Evolutionary conservation across 768 basidiomycete genomes (phyloP).

Genomic region (Podaxis sp.): DNA sequence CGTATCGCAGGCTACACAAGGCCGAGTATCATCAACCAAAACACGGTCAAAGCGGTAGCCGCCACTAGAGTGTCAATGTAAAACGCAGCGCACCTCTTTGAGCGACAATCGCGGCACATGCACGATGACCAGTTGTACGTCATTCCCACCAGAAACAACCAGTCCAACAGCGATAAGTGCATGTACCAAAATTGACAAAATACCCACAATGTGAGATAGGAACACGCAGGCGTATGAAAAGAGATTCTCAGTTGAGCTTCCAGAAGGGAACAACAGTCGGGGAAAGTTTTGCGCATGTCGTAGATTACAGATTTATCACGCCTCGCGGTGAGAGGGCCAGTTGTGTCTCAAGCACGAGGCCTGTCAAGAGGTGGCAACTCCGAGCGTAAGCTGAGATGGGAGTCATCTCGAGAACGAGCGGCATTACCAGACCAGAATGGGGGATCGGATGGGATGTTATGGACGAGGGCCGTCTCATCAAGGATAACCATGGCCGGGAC

Average conservation of each 20-base stretch:
- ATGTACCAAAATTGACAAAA: neutral
- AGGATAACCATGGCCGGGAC: neutral
- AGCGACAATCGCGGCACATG: neutral
- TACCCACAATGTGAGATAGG: constrained; percentile 1
- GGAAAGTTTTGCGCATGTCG: constrained; percentile 9
- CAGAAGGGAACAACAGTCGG: neutral
- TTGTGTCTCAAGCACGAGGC: constrained; percentile 14
- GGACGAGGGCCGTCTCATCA: neutral
- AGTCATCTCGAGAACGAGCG: neutral
- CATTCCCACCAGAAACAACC: constrained; percentile 1
- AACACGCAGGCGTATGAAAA: constrained; percentile 1
- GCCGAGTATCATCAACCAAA: neutral
- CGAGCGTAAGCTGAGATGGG: neutral
- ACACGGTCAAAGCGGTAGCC: neutral
- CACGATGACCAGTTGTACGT: constrained; percentile 9
- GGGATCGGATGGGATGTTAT: neutral
- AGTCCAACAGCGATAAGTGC: neutral
- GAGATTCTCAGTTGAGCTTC: constrained; percentile 1
- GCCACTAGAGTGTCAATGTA: neutral
- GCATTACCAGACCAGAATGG: neutral
- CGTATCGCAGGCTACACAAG: neutral
- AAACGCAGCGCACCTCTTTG: neutral
- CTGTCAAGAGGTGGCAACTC: constrained; percentile 9
- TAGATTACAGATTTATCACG: constrained; percentile 8
- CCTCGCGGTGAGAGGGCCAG: neutral